Percentiles rank a stretch among this genome's conserved stretches.
phyloP scores from a whole-genome alignment of 1,139 yeast genomes.

The Ogataea hybrid region DNA sequence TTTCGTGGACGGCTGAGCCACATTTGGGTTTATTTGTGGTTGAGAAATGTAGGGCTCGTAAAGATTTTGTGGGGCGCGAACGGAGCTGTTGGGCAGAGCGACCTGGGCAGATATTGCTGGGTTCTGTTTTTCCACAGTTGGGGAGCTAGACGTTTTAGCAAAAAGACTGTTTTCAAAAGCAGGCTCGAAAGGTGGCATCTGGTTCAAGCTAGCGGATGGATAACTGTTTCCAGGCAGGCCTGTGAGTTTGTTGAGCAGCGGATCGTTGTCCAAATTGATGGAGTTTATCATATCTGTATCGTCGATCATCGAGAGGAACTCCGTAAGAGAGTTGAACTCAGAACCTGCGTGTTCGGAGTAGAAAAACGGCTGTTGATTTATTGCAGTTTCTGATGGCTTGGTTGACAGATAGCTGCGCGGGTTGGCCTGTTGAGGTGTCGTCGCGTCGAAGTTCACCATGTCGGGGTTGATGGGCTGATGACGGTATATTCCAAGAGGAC shows the following conservation, averaged over 20 bases:
- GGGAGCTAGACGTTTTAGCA: slow-evolving; percentile 6
- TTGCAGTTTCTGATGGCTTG: slow-evolving; percentile 31
- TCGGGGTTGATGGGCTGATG: slow-evolving; percentile 11
- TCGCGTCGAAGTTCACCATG: slow-evolving; percentile 2
- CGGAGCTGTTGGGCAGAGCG: slow-evolving; percentile 13
- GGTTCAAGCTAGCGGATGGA: slow-evolving; percentile 20
- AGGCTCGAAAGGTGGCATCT: slow-evolving; percentile 13
- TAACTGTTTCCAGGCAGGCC: slow-evolving; percentile 22
- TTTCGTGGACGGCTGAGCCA: background rate
- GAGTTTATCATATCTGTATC: slow-evolving; percentile 68
- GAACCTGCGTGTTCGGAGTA: slow-evolving; percentile 92
- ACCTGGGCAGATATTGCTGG: slow-evolving; percentile 14
- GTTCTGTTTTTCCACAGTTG: slow-evolving; percentile 11
- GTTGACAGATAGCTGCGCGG: slow-evolving; percentile 5
- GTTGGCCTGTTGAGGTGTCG: slow-evolving; percentile 6
- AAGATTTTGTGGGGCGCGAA: slow-evolving; percentile 6
- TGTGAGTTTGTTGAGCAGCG: slow-evolving; percentile 33
- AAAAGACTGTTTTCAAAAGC: slow-evolving; percentile 17
- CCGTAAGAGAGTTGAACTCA: slow-evolving; percentile 87
- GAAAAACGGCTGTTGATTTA: slow-evolving; percentile 72
- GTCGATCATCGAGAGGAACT: slow-evolving; percentile 85
- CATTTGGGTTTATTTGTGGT: slow-evolving; percentile 1
- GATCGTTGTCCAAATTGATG: slow-evolving; percentile 35
- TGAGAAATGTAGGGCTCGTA: slow-evolving; percentile 9
- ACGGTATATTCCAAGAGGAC: slow-evolving; percentile 13